Base-by-base conservation (phyloP, 2,329 filamentous ascomycete species). In the Nigrospora oryzae region DNA sequence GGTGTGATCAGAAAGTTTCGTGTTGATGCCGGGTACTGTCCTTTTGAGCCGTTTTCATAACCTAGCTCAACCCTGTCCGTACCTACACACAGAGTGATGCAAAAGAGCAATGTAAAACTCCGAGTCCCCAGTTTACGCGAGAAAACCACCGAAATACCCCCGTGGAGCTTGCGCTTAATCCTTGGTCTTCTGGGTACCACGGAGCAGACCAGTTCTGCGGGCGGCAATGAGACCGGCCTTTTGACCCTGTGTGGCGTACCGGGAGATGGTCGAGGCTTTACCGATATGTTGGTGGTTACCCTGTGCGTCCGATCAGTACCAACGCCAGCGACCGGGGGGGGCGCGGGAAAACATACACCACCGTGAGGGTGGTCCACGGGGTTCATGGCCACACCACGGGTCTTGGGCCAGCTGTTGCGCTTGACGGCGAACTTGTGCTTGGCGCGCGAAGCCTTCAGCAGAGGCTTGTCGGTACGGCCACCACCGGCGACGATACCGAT, bases 371-470 rank as follows among this genome's bases (percentile, higher is more conserved):
- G 93, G 78, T 98, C 93, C 67, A 98, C 93, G 65, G 93, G 93
- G 81, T 98, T 98, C 93, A 98, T 98, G 75, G 93, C 93, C 85
- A 98, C 93, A 96, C 93, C 93, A 93, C 93, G 91, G 82, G 93
- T 98, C 88, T 95, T 96, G 77, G 93, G 93, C 93, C 93, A 98
- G 69, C 84, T 91, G 89, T 98, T 97, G 71, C 93, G 89, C 89
- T 98, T 98, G 79, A 96, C 94, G 63, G 90, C 89, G 79, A 95
- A 98, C 87, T 98, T 98, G 73, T 97, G 91, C 89, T 97, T 98
- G 67, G 93, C 93, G 70, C 93, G 89, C 67, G 91, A 97, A 66
- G 93, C 93, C 91, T 98, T 98, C 66, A 98, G 80, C 70, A 98
- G 81, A 64, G 93, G 93, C 84, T 98, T 98, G 82, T 98, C 93